Percentiles rank a stretch among this genome's conserved stretches.
Conservation (phyloP, 441 rosid species). For the Pelargonium fulgidum region DNA sequence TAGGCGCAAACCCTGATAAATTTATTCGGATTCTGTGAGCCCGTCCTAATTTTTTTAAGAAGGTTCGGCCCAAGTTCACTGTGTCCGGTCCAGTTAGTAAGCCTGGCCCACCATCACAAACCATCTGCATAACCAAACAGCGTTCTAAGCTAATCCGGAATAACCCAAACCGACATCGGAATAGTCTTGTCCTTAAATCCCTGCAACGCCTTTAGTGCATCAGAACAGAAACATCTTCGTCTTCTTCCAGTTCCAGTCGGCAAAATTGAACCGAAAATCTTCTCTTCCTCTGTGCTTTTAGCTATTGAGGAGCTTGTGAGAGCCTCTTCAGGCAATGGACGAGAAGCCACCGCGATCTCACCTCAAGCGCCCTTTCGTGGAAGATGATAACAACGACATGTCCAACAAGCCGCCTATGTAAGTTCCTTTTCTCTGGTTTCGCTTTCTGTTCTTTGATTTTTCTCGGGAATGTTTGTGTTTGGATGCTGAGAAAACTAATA, state of each 20-base stretch:
- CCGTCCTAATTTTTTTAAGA: too few species aligned
- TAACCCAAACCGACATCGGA: constrained; percentile 1
- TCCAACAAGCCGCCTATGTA: constrained; percentile 4
- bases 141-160: not conserved
- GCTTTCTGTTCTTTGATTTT: not conserved
- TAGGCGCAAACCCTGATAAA: too few species aligned
- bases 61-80: too few species aligned
- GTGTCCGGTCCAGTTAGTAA: not conserved
- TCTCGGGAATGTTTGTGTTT: not conserved
- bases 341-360: not conserved
- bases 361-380: constrained; percentile 1
- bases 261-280: not conserved
- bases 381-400: not conserved
- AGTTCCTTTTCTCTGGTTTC: not conserved
- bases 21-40: too few species aligned
- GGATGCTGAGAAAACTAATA: not conserved
- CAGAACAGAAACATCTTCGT: not conserved
- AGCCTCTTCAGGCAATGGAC: not conserved
- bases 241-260: not conserved
- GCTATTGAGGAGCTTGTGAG: not conserved
- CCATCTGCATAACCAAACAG: not conserved
- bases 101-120: not conserved
- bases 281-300: not conserved
- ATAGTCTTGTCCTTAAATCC: not conserved
- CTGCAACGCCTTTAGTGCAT: not conserved